Evolutionary conservation across 441 rosid genomes (phyloP), one percentile per base, ranked within the genome.

Genomic region (Pelargonium fulgidum): DNA sequence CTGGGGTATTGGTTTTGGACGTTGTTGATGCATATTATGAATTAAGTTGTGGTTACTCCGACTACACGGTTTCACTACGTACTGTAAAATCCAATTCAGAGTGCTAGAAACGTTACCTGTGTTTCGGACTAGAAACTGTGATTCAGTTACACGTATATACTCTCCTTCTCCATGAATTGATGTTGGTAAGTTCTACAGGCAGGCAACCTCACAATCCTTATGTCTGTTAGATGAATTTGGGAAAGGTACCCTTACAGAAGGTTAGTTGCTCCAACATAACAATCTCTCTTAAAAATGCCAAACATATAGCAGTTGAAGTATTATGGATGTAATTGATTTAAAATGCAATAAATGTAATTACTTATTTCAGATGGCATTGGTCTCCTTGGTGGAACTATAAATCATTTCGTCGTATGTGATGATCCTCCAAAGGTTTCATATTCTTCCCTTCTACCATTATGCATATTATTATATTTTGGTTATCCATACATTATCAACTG

Each of bases 141-240:
- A 45, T 66, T 64, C 42, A 52, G n/a, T 14, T 7, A 39, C 62
- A 56, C 20, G 62, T 54, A 22, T 65, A 52, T 74, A 12, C 12
- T 69, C 26, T 44, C 9, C 59, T 7, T 75, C 70, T 64, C 69
- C 63, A 45, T 42, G 14, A 33, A 67, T 63, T 81, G 59, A 33
- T 73, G 74, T 19, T 73, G 70, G 36, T 52, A 75, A 68, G 71
- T 74, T 78, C 66, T 22, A 50, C 84, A 92, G 99, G 89, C 98
- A 85, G 82, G 87, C 98, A 79, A 92, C 99, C 78, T 84, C 97
- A 69, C 83, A 80, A 79, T 94, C 98, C 62, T 81, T 94, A 74
- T 94, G 99, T 76, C 82, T 94, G 72, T 63, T 94, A 78, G 99
- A 94, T 75, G 99, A 94, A 82, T 94, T 94, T 84, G 99, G 99